Evolutionary conservation across 371 early-diverging fungal genomes (phyloP), one percentile per base, ranked within the genome.

Genomic region (Haplosporangium sp.): DNA sequence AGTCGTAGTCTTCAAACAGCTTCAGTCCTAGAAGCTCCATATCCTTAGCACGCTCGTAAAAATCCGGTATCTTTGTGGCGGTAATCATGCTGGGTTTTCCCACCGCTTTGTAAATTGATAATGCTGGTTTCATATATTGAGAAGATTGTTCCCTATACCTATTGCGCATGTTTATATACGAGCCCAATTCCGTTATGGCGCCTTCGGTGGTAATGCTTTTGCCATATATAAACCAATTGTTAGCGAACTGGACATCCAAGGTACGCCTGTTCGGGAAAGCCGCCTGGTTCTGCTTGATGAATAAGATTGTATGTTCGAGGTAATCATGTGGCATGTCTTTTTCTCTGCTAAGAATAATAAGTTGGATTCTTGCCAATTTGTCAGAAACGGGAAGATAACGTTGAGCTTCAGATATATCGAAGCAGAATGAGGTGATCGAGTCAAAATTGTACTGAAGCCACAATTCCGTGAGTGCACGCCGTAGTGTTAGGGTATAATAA

Each of bases 61-160:
- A 71, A 15, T 38, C 20, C 0, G 65, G 65, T 13, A 50, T 42
- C 1, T 37, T 2, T 0, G 19, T 19, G 11, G 60, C 50, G 0
- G 40, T 35, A 5, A 71, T 37, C 0, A 4, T 27, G 27, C 20
- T 15, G 2, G 65, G 71, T 4, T 52, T 8, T 17, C 71, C 60
- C 3, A 65, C 50, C 0, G 71, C 71, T 37, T 60, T 40, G 34
- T 60, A 65, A 4, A 71, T 58, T 5, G 17, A 17, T 2, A 65
- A 39, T 38, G 42, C 39, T 27, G 61, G 45, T 35, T 42, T 70
- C 64, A 35, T 48, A 35, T 48, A 48, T 13, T 17, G 48, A 13
- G 5, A 48, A 3, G 13, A 48, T 48, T 17, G 13, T 13, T 17
- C 48, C 17, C 48, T 13, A n/a, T 1, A 13, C 8, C 48, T 17